A percentile compares a stretch with the other conserved stretches of the same genome.
Evolutionary conservation across 208 protist genomes (phyloP).

Genomic region (Crithidia thermophila): DNA sequence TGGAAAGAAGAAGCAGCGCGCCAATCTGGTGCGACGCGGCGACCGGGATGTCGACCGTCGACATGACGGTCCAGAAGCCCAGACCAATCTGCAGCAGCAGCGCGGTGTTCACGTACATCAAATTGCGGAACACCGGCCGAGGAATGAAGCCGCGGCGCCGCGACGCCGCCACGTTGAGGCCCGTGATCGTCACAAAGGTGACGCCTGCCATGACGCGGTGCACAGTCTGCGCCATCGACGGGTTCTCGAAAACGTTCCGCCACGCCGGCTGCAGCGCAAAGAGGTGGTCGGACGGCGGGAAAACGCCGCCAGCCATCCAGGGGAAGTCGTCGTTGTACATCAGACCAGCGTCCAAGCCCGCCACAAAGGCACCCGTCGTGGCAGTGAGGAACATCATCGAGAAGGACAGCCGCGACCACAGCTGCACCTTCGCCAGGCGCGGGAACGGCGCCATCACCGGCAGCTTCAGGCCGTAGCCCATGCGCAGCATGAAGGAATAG

Average conservation of each 20-base stretch:
- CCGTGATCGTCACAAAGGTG: conserved; percentile 52
- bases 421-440: conserved; percentile 50
- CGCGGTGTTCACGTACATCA: conserved; percentile 66
- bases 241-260: conserved; percentile 90
- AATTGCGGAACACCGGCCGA: conserved; percentile 38
- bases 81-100: conserved; percentile 84
- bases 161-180: conserved; percentile 55
- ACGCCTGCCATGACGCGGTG: conserved; percentile 74
- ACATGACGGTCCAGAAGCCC: conserved; percentile 94
- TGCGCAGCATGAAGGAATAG: conserved; percentile 85
- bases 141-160: conserved; percentile 47
- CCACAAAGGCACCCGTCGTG: conserved; percentile 90
- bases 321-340: conserved; percentile 93
- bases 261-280: conserved; percentile 63
- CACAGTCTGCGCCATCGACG: conserved; percentile 69
- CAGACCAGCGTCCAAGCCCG: conserved; percentile 88
- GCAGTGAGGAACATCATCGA: conserved; percentile 78
- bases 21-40: conserved; percentile 89
- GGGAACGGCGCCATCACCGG: conserved; percentile 47
- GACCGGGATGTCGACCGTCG: conserved; percentile 89
- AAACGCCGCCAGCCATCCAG: conserved; percentile 82
- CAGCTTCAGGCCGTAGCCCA: conserved; percentile 73
- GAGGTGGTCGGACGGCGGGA: conserved; percentile 80
- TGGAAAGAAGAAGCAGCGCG: conserved; percentile 81
- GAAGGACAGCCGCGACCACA: conserved; percentile 57